These are phyloP conservation scores for Silene latifolia DNA, from an alignment of 148 eudicot species.

Conservation along the genomic window DNA sequence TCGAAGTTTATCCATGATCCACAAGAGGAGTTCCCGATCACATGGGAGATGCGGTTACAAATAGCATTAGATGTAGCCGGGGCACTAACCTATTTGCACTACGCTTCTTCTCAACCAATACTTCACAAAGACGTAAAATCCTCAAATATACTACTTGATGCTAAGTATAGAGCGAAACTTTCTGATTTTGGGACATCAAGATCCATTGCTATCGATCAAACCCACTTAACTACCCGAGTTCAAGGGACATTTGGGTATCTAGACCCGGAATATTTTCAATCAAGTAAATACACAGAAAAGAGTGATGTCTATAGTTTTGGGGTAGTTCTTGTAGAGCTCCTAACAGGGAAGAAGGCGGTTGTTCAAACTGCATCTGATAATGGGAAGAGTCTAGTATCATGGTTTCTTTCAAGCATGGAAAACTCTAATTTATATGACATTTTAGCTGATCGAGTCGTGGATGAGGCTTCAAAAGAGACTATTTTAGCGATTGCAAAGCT, in stretches of 20 bases:
- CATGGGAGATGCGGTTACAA: constrained; percentile 29
- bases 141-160: constrained; percentile 30
- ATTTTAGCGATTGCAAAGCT: constrained; percentile 17
- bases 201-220: constrained; percentile 21
- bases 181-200: constrained; percentile 33
- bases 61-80: constrained; percentile 33
- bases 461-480: constrained; percentile 19
- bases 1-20: constrained; percentile 19
- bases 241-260: constrained; percentile 33
- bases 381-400: constrained; percentile 16
- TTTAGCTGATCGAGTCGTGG: too few relatives aligned
- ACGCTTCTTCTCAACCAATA: constrained; percentile 23
- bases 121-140: constrained; percentile 30
- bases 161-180: constrained; percentile 25
- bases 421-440: constrained; percentile 11
- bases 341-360: constrained; percentile 22
- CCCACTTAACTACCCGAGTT: constrained; percentile 30
- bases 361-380: constrained; percentile 2
- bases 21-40: constrained; percentile 24
- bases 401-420: constrained; percentile 24
- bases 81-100: constrained; percentile 28
- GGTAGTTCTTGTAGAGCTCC: constrained; percentile 25
- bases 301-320: constrained; percentile 24
- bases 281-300: constrained; percentile 21
- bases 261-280: constrained; percentile 27